Evolutionary conservation across 108 stramenopile species (phyloP), one percentile per base, ranked within the genome.

Genomic region (Discostella pseudostelligera): DNA sequence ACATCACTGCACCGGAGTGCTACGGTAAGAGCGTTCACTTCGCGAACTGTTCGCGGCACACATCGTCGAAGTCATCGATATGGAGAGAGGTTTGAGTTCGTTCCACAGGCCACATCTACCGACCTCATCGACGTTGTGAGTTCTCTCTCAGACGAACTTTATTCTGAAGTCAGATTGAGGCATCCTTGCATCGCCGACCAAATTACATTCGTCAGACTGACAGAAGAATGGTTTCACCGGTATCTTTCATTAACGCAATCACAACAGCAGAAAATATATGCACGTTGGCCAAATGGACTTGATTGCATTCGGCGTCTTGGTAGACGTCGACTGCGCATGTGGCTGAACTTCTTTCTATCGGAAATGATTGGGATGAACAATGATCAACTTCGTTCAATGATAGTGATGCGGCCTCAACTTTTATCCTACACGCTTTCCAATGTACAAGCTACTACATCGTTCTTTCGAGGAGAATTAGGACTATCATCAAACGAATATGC

Each of bases 221-320:
- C 60, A 19, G 56, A 75, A 29, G 59, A 75, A 55, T 75, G 74
- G 74, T 62, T 75, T 55, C 59, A 22, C 45, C 35, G 43, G 20
- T 75, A 62, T 36, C 54, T 75, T 9, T 47, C 50, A 4, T 37
- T 75, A 14, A 17, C 65, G 12, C n/a, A 11, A 35, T n/a, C 74
- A 35, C 53, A 67, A 7, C 40, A 32, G 40, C 26, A 32, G 40
- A 26, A 21, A 36, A 48, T 75, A 16, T 17, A 37, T 19, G 53
- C 59, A 9, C 58, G 59, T 28, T 56, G 49, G 44, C 65, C 72
- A 45, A 39, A n/a, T 16, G 39, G 36, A 24, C 39, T n/a, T 35
- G 45, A 57, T 13, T 16, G 53, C 9, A 67, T 75, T 4, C 54
- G 35, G 39, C 60, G 59, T 28, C 42, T 67, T 28, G 66, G 74